Evolutionary conservation across 345 rosid genomes (phyloP), one percentile per base, ranked within the genome.

Genomic region (Garcia nutans): DNA sequence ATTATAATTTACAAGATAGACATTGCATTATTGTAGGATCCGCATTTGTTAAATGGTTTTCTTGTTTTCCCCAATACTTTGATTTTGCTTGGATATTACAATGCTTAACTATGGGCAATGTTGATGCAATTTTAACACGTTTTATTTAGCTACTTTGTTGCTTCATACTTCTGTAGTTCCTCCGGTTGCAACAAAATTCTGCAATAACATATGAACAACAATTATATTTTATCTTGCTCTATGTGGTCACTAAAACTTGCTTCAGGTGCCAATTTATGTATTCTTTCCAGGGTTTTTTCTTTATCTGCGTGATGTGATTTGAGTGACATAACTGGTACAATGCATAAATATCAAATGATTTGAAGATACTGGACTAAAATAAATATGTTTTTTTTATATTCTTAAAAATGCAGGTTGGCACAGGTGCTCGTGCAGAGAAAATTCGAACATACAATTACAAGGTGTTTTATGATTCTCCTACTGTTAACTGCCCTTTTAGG

Each of bases 391-490:
- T 64, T 68, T 65, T 42, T 71, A 52, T 54, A 33, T 49, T 65
- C 22, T 68, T 58, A 59, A 66, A 70, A 20, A 69, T 82, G 80
- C 86, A 95, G 98, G 91, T 96, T 75, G 99, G 99, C 10, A 91
- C 92, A 50, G 99, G 98, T 76, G 90, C 97, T 80, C 98, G 96
- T 78, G 86, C 98, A 2, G 99, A 96, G 81, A 96, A 96, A 87
- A 93, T 96, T 80, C 84, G 99, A 71, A 96, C 99, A 55, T 96
- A 96, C 80, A 90, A 93, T 70, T 93, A 86, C 82, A 93, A 96
- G 93, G 99, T 91, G 82, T 64, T 67, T 49, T 16, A 26, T 70
- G 42, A 6, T 8, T 58, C 28, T 65, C 33, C 17, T 63, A 20
- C 23, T n/a, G 12, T 45, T 33, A 12, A 61, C 12, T 33, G 70